Evolutionary conservation across 2,329 filamentous ascomycete genomes (phyloP).

Genomic region (Dryadomyces sulphureus): DNA sequence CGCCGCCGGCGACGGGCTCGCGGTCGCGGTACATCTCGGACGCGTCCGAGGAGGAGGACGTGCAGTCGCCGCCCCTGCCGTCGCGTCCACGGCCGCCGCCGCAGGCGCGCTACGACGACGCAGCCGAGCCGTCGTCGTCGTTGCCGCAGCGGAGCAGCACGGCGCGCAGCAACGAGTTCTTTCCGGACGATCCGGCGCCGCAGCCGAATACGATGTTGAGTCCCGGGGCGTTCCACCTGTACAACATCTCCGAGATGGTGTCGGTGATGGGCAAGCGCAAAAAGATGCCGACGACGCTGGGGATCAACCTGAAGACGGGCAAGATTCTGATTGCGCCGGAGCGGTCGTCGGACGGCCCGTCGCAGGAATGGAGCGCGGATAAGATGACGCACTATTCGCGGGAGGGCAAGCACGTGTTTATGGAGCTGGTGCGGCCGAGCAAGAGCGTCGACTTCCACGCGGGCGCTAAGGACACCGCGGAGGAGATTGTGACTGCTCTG

Average conservation of each 20-base stretch:
- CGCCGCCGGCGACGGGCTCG: slow-evolving; percentile 30
- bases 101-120: slow-evolving; percentile 1
- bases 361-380: slow-evolving; percentile 87
- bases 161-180: neutral
- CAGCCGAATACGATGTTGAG: slow-evolving; percentile 24
- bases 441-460: slow-evolving; percentile 96
- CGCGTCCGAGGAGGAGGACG: slow-evolving; percentile 51
- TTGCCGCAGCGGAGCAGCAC: slow-evolving; percentile 5
- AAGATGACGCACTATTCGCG: slow-evolving; percentile 96
- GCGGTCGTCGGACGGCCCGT: slow-evolving; percentile 64
- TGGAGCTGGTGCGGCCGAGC: slow-evolving; percentile 82
- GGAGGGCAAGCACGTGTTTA: slow-evolving; percentile 93
- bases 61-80: slow-evolving; percentile 45
- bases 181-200: slow-evolving; percentile 15
- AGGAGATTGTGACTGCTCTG: slow-evolving; percentile 78
- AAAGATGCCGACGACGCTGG: slow-evolving; percentile 94
- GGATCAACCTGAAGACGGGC: slow-evolving; percentile 81
- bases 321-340: slow-evolving; percentile 85
- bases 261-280: slow-evolving; percentile 94
- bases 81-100: slow-evolving; percentile 41
- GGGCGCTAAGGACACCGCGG: slow-evolving; percentile 88
- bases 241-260: slow-evolving; percentile 95
- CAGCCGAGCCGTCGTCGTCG: neutral
- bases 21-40: slow-evolving; percentile 48
- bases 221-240: slow-evolving; percentile 78